Conservation (phyloP, 768 basidiomycete species). For the Clitopilus passeckerianus region DNA sequence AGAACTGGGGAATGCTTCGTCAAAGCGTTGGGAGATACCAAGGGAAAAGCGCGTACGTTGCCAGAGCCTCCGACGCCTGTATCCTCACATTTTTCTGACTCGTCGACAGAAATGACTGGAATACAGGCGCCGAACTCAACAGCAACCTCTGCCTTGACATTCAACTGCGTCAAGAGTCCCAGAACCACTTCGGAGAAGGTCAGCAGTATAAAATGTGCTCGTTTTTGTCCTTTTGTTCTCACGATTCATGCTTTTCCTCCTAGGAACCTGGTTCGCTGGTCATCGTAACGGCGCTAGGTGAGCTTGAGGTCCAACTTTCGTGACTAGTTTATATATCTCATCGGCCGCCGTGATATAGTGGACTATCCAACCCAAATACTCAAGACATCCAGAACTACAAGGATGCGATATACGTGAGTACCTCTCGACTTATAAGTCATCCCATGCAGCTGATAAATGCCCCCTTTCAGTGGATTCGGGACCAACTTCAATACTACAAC, state of each 20-base stretch:
- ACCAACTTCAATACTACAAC: constrained; percentile 7
- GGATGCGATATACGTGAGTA: constrained; percentile 8
- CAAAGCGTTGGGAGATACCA: constrained; percentile 3
- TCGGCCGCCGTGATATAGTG: not conserved
- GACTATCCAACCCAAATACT: constrained; percentile 7
- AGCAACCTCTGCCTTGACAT: constrained; percentile 10
- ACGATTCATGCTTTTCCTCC: too few species aligned
- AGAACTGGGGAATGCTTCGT: constrained; percentile 10
- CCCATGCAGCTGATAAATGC: not conserved
- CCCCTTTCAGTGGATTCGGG: constrained; percentile 5
- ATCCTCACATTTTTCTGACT: not conserved
- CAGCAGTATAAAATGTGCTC: too few species aligned
- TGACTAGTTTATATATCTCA: not conserved
- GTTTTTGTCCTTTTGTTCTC: too few species aligned
- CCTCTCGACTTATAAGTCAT: not conserved
- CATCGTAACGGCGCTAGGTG: constrained; percentile 9
- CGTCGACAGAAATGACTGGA: constrained; percentile 4
- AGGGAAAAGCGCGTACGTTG: constrained; percentile 5
- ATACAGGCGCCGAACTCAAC: constrained; percentile 7
- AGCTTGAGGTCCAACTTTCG: not conserved
- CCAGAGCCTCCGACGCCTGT: not conserved
- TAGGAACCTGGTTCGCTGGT: constrained; percentile 6
- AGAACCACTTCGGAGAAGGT: constrained; percentile 10
- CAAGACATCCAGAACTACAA: constrained; percentile 9
- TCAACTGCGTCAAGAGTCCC: constrained; percentile 5